Conservation (phyloP, 1,284 basidiomycete species). For the Ceratobasidium sp. region DNA sequence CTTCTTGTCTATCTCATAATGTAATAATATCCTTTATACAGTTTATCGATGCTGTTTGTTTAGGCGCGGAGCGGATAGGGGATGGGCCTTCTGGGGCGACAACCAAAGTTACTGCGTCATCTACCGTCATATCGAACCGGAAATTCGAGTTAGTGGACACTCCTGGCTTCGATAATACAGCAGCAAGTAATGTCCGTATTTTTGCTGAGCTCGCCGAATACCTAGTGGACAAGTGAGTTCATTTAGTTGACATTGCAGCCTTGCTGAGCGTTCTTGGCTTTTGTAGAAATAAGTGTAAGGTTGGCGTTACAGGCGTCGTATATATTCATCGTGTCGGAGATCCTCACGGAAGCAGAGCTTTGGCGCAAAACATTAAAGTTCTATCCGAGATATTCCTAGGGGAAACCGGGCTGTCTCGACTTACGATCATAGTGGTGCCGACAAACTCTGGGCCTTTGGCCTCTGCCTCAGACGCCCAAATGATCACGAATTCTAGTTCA, state of each 20-base stretch:
- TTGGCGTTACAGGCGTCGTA: slow-evolving; percentile 13
- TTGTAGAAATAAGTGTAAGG: neutral
- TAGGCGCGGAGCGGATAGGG: neutral
- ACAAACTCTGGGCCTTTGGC: neutral
- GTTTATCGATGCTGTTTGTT: slow-evolving; percentile 24
- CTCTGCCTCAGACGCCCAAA: neutral
- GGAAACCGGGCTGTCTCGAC: slow-evolving; percentile 16
- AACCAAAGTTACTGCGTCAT: neutral
- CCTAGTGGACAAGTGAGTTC: slow-evolving; percentile 16
- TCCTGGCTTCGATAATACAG: slow-evolving; percentile 34
- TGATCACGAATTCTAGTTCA: neutral
- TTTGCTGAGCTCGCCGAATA: slow-evolving; percentile 6
- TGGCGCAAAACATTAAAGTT: neutral
- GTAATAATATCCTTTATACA: neutral
- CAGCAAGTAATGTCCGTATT: neutral
- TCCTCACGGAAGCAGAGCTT: slow-evolving; percentile 5
- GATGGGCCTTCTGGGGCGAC: neutral
- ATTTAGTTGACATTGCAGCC: neutral
- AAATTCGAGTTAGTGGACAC: slow-evolving; percentile 26
- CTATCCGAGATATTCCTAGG: slow-evolving; percentile 26
- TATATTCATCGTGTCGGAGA: slow-evolving; percentile 28
- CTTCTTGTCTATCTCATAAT: neutral
- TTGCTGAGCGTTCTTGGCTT: neutral
- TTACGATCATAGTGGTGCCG: slow-evolving; percentile 21
- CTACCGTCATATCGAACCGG: neutral